Conservation (phyloP, 108 stramenopile genomes). For the Pseudonitzschia delicatissima region DNA sequence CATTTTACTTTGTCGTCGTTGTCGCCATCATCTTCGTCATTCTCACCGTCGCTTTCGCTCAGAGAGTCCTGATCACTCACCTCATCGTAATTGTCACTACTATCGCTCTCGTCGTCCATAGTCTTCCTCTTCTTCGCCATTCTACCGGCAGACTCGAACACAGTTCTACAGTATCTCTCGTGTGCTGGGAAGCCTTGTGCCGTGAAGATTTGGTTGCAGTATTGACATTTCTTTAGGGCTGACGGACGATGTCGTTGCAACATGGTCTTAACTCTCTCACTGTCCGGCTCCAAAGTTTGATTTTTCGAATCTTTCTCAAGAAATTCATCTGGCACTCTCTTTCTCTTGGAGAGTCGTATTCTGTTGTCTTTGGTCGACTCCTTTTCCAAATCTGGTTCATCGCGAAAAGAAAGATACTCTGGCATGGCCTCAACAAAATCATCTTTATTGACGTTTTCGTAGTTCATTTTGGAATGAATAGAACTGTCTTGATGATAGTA, state of each 20-base stretch:
- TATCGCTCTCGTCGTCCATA: too few relatives aligned
- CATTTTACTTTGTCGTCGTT: not conserved
- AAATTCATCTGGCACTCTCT: not conserved
- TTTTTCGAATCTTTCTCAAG: not conserved
- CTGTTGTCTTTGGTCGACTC: not conserved
- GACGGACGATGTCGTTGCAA: too few relatives aligned
- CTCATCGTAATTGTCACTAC: too few relatives aligned
- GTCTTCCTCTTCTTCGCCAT: too few relatives aligned
- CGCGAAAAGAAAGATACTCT: not conserved
- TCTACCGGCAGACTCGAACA: too few relatives aligned
- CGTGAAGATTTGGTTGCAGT: not conserved
- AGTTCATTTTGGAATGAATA: not conserved
- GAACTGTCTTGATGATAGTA: constrained; percentile 6
- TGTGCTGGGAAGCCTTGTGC: not conserved
- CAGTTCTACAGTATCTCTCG: not conserved
- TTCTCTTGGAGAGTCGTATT: constrained; percentile 1
- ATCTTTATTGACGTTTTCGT: not conserved
- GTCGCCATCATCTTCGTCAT: not conserved
- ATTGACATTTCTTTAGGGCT: not conserved
- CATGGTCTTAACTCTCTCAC: not conserved
- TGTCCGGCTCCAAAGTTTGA: too few relatives aligned
- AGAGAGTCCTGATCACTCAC: too few relatives aligned
- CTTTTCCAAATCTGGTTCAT: constrained; percentile 16
- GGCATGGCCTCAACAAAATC: constrained; percentile 11
- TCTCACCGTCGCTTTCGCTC: not conserved